Evolutionary conservation across 169 alveolate genomes (phyloP), one percentile per base, ranked within the genome.

Genomic region (Plasmodium fragile): DNA sequence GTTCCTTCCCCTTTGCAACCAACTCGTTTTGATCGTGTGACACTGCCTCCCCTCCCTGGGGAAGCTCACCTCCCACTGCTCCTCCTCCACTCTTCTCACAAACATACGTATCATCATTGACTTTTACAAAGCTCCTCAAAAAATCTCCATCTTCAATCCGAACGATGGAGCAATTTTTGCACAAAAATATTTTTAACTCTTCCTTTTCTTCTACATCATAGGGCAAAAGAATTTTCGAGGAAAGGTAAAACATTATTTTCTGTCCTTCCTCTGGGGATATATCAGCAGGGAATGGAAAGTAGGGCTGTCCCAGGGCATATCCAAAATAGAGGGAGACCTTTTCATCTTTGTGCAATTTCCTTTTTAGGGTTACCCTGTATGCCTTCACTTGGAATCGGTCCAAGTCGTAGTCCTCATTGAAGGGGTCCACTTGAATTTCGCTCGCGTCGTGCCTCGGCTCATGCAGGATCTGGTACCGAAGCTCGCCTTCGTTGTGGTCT

Each of bases 251-350:
- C 45, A 87, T 36, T 6, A 87, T 70, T 39, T 77, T 73, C 32
- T 87, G 93, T 70, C 32, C 80, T 75, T 87, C 89, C 43, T 13
- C 16, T 7, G 80, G 70, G 81, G 80, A 36, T 32, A 87, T 77
- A 18, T 87, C 87, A 53, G 36, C 25, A 32, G 93, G 93, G 41
- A 75, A 87, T 30, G 93, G 89, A 22, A 18, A 73, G 69, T 77
- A 87, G 16, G 93, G 84, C 34, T 87, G 93, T 22, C 93, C 93
- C 32, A 87, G 39, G 16, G 22, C 32, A 43, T 87, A 87, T 3
- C 73, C 65, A 25, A 70, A 77, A 13, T 73, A 41, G 28, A 87
- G n/a, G 11, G 8, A n/a, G 10, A 77, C 30, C 25, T 52, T 30
- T 55, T 87, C 93, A 18, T 39, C 52, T 4, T 75, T 36, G 45